Percentiles rank a stretch among this genome's conserved stretches.
phyloP scores from a whole-genome alignment of 163 green algal genomes.

The Chlorella variabilis region DNA sequence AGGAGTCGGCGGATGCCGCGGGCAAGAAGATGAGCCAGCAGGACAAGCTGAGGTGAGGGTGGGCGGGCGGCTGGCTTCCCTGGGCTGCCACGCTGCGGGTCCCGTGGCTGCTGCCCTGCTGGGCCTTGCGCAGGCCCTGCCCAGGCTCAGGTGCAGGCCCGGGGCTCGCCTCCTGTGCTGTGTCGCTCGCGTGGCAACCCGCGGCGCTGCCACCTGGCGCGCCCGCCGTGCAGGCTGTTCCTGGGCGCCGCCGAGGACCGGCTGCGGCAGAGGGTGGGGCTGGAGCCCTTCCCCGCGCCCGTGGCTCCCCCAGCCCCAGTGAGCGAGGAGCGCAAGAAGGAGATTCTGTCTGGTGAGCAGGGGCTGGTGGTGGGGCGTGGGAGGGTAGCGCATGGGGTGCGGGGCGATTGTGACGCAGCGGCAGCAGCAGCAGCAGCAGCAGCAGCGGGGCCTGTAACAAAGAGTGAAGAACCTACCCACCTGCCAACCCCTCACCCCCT shows the following conservation, averaged over 20 bases:
- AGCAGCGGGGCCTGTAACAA: too few species aligned
- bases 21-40: slow-evolving; percentile 52
- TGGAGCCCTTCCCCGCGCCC: slow-evolving; percentile 75
- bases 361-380: too few species aligned
- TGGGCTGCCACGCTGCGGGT: too few species aligned
- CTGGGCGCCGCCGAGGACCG: slow-evolving; percentile 62
- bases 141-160: too few species aligned
- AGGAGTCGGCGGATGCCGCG: slow-evolving; percentile 65
- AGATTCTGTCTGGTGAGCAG: slow-evolving; percentile 46
- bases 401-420: too few species aligned
- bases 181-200: too few species aligned
- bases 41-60: slow-evolving; percentile 17
- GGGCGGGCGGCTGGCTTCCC: not conserved
- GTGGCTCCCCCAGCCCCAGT: slow-evolving; percentile 72
- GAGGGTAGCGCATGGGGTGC: too few species aligned
- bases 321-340: slow-evolving; percentile 55
- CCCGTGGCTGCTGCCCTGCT: not conserved
- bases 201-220: too few species aligned
- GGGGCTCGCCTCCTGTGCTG: too few species aligned
- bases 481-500: not conserved
- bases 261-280: slow-evolving; percentile 63
- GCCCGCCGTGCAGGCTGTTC: slow-evolving; percentile 58
- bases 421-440: too few species aligned
- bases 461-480: too few species aligned
- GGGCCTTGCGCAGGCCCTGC: not conserved